Evolutionary conservation across 2,329 filamentous ascomycete genomes (phyloP).

Genomic region (Remersonia thermophila): DNA sequence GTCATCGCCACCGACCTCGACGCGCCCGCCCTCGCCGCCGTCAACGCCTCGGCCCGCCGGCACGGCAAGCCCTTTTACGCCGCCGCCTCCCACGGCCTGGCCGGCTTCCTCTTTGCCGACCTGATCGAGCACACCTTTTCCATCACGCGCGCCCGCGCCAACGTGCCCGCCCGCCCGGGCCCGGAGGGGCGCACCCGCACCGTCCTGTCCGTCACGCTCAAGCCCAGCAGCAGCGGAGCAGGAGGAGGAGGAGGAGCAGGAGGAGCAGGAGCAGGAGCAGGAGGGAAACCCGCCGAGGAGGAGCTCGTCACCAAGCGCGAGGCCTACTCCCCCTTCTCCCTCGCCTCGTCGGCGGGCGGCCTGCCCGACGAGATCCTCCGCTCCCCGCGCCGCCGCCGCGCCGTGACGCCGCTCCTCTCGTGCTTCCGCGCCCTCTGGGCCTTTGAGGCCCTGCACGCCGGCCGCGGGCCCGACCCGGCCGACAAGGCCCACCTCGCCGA

Average conservation of each 20-base stretch:
- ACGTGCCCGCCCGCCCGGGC: constrained; percentile 47
- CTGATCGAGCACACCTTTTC: constrained; percentile 83
- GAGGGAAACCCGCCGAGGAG: too few relatives aligned
- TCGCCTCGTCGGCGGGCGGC: constrained; percentile 64
- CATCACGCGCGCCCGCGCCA: constrained; percentile 73
- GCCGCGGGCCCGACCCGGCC: constrained; percentile 42
- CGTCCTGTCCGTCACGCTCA: constrained; percentile 59
- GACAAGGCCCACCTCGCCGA: constrained; percentile 52
- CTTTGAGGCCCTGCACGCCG: constrained; percentile 51
- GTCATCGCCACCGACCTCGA: constrained; percentile 83
- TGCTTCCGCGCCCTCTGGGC: constrained; percentile 86
- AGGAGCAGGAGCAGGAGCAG: too few relatives aligned
- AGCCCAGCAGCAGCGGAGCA: constrained; percentile 35
- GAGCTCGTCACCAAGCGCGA: constrained; percentile 85
- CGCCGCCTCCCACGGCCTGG: constrained; percentile 75
- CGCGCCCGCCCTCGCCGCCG: constrained; percentile 57
- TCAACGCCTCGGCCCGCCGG: constrained; percentile 78
- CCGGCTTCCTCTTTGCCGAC: constrained; percentile 91
- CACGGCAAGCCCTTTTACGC: constrained; percentile 78
- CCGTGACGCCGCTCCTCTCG: constrained; percentile 73
- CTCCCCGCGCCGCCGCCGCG: constrained; percentile 55
- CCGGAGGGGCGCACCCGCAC: constrained; percentile 68
- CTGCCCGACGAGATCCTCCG: constrained; percentile 58
- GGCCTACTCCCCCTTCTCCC: constrained; percentile 72
- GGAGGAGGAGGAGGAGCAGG: too few relatives aligned